Percentiles rank a stretch among this genome's conserved stretches.
These are phyloP conservation scores for Hamamelis virginiana DNA, from an alignment of 164 flowering plant genomes.

Conservation along the genomic window DNA sequence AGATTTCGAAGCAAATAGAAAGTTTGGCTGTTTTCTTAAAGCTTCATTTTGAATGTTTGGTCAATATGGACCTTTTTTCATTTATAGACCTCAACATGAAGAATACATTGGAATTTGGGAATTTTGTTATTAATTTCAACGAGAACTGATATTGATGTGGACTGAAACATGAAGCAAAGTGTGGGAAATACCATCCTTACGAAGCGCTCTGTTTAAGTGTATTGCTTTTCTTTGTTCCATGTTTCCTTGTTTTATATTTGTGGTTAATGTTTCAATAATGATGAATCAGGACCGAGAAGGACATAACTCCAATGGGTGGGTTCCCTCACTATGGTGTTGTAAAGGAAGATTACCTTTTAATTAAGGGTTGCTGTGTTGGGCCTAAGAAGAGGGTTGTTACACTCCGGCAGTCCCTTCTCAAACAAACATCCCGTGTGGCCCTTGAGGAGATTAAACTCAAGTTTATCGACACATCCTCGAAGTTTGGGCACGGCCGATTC, in stretches of 20 bases:
- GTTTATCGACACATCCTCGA: conserved; percentile 22
- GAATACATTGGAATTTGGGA: too few relatives aligned
- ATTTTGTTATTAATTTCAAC: too few relatives aligned
- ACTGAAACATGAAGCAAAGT: too few relatives aligned
- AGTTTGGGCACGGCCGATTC: conserved; percentile 25
- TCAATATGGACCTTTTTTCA: too few relatives aligned
- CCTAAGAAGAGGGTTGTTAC: conserved; percentile 26
- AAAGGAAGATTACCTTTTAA: conserved; percentile 16
- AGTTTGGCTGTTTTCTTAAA: too few relatives aligned
- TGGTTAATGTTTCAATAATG: neutral
- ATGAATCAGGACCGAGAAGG: conserved; percentile 23
- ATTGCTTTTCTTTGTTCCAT: too few relatives aligned
- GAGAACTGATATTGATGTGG: neutral
- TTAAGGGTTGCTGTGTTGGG: conserved; percentile 22
- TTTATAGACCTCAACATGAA: too few relatives aligned
- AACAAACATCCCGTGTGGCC: conserved; percentile 22
- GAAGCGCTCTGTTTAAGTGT: too few relatives aligned
- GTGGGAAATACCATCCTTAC: too few relatives aligned
- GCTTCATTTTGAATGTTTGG: too few relatives aligned
- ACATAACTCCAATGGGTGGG: conserved; percentile 25
- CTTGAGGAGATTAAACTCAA: conserved; percentile 24
- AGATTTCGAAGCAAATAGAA: too few relatives aligned
- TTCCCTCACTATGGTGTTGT: conserved; percentile 23
- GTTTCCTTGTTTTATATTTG: too few relatives aligned
- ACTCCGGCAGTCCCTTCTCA: conserved; percentile 19